Evolutionary conservation across 176 grass and related monocot genomes (phyloP).

Genomic region (Carex kokanica): DNA sequence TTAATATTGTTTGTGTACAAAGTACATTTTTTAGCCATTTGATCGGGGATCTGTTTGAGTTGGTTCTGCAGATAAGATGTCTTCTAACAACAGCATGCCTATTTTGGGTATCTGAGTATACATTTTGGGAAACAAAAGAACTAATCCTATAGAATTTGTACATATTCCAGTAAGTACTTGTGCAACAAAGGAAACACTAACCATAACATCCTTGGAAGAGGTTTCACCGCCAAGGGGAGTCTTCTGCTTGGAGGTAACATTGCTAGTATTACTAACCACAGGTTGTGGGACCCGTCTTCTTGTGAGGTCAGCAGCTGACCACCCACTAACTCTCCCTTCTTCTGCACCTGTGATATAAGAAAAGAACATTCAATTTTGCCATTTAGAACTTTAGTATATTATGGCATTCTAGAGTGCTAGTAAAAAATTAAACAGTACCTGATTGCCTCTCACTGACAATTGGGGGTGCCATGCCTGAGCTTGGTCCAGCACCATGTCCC

Average conservation of each 20-base stretch:
- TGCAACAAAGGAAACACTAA: conserved; percentile 39
- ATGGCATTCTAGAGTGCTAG: not conserved
- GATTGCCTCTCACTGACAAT: conserved; percentile 76
- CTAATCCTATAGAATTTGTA: not conserved
- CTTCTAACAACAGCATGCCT: not conserved
- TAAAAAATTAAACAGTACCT: conserved; percentile 33
- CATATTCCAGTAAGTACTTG: not conserved
- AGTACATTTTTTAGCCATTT: not conserved
- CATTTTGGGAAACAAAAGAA: not conserved
- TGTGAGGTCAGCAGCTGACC: conserved; percentile 67
- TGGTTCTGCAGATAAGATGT: not conserved
- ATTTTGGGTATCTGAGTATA: not conserved
- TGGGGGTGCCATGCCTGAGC: conserved; percentile 60
- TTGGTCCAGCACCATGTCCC: conserved; percentile 68
- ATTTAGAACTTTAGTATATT: not conserved
- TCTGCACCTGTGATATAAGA: conserved; percentile 48
- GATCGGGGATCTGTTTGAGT: not conserved
- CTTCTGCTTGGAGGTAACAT: conserved; percentile 68
- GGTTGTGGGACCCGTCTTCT: conserved; percentile 48
- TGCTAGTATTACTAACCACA: conserved; percentile 40
- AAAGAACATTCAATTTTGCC: not conserved
- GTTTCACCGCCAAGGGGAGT: conserved; percentile 61
- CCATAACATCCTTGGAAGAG: conserved; percentile 54
- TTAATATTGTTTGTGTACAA: not conserved
- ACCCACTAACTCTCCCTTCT: conserved; percentile 80